Evolutionary conservation across 352 stramenopile species (phyloP), one percentile per base, ranked within the genome.

Genomic region (Phytophthora melonis): DNA sequence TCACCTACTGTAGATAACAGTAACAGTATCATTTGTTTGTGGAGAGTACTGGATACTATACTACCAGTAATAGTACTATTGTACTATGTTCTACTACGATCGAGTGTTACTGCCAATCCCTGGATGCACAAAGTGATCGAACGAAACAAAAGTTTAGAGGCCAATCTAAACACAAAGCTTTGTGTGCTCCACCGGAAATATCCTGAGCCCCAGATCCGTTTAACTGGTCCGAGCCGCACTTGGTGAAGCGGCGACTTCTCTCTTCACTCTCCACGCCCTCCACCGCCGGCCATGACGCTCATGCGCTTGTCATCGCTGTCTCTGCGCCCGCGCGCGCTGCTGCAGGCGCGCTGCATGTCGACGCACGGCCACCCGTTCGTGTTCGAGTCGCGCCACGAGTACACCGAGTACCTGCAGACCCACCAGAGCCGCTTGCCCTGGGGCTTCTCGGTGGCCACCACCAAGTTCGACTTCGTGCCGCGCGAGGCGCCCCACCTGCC

Each of bases 401-500:
- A 96, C 77, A 87, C 80, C 53, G 88, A 91, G 30, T 96, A 94
- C 61, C 78, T 96, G 30, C 67, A 83, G 47, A 73, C 73, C 60
- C 79, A 94, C 76, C 89, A 96, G 58, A 93, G 86, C 61, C 89
- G 89, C 18, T 79, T 98, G 59, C 93, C 93, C 10, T 92, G 84
- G 83, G 93, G 93, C 58, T 98, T 98, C 64, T 80, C 79, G 5
- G 84, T 96, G 27, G 90, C 84, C 45, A 96, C 86, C n/a, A 92
- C 86, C 30, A 83, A 82, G 49, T 92, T 98, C 67, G 73, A 92
- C 58, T 98, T 98, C 64, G 74, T 90, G 61, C 93, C 93, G 23
- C 73, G 87, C 50, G 93, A 98, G 71, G 88, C 92, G 55, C 87
- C 89, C 30, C 84, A 93, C 53, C 68, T 93, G 50, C 88, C 86